Evolutionary conservation across 2,329 filamentous ascomycete species (phyloP).

Genomic region (Ophiostoma angusticollis): DNA sequence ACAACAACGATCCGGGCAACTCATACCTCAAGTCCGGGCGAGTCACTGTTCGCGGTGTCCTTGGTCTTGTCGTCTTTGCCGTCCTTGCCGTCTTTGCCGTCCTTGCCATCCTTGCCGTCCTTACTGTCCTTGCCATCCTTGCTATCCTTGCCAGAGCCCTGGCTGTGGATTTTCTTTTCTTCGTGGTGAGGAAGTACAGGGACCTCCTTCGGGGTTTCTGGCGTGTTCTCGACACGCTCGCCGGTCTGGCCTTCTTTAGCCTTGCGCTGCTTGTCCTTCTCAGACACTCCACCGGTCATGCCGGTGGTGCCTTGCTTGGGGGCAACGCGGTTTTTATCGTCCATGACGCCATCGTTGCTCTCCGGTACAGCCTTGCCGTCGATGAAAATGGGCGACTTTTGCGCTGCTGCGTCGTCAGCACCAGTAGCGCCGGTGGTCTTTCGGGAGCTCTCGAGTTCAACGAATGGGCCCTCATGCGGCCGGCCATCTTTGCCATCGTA

Average conservation of each 20-base stretch:
- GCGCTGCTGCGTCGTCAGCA: slow-evolving; percentile 35
- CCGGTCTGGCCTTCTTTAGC: slow-evolving; percentile 52
- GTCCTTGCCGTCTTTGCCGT: too few relatives aligned
- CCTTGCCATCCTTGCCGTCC: too few relatives aligned
- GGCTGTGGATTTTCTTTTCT: slow-evolving; percentile 48
- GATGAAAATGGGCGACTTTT: slow-evolving; percentile 38
- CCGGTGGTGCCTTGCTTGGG: slow-evolving; percentile 81
- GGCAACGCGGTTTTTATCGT: slow-evolving; percentile 62
- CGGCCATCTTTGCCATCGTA: slow-evolving; percentile 90
- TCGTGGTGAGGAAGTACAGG: slow-evolving; percentile 73
- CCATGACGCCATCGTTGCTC: slow-evolving; percentile 76
- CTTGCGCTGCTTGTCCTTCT: slow-evolving; percentile 68
- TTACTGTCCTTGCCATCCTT: slow-evolving; percentile 28
- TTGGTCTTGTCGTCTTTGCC: slow-evolving; percentile 27
- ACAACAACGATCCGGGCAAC: too few relatives aligned
- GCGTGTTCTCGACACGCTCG: slow-evolving; percentile 58
- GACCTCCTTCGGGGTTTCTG: slow-evolving; percentile 73
- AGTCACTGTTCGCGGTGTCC: slow-evolving; percentile 23
- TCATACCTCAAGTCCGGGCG: slow-evolving; percentile 47
- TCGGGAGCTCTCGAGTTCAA: slow-evolving; percentile 38
- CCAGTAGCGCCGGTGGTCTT: slow-evolving; percentile 23
- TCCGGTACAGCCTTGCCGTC: slow-evolving; percentile 50
- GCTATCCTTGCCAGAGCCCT: slow-evolving; percentile 25
- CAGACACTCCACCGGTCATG: slow-evolving; percentile 77
- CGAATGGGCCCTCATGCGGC: slow-evolving; percentile 76